Conservation (phyloP, 805 yeast species). For the Sungouiozyma intestinalis region DNA sequence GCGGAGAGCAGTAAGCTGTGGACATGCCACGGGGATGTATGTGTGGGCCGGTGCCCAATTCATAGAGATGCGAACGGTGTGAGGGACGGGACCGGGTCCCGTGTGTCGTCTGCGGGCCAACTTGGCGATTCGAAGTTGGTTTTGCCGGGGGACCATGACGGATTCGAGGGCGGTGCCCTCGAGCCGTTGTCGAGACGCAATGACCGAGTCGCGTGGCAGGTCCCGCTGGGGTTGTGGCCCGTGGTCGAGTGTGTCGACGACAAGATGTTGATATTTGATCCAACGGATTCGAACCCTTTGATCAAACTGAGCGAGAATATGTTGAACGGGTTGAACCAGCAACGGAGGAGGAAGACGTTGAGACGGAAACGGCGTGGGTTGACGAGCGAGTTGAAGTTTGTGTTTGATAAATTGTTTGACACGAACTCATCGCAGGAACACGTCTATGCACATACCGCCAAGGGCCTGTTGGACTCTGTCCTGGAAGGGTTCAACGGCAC, state of each 20-base stretch:
- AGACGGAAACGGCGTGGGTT: constrained; percentile 9
- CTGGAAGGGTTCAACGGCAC: constrained; percentile 85
- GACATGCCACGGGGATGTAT: neutral
- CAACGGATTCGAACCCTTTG: constrained; percentile 58
- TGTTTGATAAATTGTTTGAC: constrained; percentile 73
- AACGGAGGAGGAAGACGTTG: constrained; percentile 11
- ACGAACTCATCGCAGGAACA: constrained; percentile 52
- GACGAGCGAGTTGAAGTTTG: constrained; percentile 56
- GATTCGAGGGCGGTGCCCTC: neutral
- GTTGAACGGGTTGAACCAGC: constrained; percentile 22
- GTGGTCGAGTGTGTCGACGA: constrained; percentile 76
- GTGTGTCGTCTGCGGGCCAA: constrained; percentile 1
- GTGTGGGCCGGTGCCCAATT: neutral
- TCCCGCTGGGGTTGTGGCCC: constrained; percentile 39
- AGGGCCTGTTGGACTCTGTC: constrained; percentile 61
- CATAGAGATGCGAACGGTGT: neutral
- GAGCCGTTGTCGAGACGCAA: too few relatives aligned
- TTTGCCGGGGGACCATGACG: constrained; percentile 5
- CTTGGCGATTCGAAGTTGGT: constrained; percentile 11
- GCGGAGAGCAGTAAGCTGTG: constrained; percentile 43
- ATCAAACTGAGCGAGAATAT: constrained; percentile 23
- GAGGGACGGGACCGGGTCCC: neutral
- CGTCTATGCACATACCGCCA: constrained; percentile 56
- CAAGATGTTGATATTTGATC: constrained; percentile 78
- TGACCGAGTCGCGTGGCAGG: too few relatives aligned